A percentile compares a stretch with the other conserved stretches of the same genome.
phyloP scores from a whole-genome alignment of 768 basidiomycete genomes.

The Nevesoporus exiguus region DNA sequence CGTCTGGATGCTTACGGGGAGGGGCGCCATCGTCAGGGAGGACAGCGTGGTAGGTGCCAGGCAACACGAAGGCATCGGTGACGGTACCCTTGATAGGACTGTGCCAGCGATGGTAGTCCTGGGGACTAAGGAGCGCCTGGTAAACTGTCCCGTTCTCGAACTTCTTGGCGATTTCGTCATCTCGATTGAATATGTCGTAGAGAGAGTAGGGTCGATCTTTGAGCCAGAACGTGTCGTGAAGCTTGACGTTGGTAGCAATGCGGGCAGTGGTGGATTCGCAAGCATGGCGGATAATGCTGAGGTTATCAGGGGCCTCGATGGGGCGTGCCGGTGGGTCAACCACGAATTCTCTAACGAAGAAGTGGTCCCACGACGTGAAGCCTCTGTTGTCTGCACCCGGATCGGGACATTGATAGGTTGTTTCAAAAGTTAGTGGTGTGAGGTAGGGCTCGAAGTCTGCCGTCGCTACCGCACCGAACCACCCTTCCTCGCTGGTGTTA shows the following conservation, averaged over 20 bases:
- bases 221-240: conserved; percentile 53
- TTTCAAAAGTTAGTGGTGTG: not conserved
- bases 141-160: conserved; percentile 46
- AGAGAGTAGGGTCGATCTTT: conserved; percentile 59
- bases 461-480: not conserved
- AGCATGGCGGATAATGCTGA: conserved; percentile 27
- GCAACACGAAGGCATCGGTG: conserved; percentile 30
- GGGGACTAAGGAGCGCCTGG: conserved; percentile 53
- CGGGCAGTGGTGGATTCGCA: conserved; percentile 51
- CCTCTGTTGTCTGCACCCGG: not conserved
- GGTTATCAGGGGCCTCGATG: not conserved
- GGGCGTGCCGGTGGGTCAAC: not conserved
- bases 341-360: not conserved
- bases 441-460: not conserved
- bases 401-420: not conserved
- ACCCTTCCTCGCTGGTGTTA: not conserved
- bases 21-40: conserved; percentile 8
- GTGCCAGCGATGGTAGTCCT: conserved; percentile 62
- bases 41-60: conserved; percentile 9
- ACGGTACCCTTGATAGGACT: conserved; percentile 47
- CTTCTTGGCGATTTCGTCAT: conserved; percentile 23
- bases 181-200: conserved; percentile 42
- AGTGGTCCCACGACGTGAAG: not conserved
- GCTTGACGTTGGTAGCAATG: conserved; percentile 34
- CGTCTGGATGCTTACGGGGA: not conserved